Evolutionary conservation across 192 early-diverging fungal species (phyloP).

Genomic region (Rhizoclosmatium sp.): DNA sequence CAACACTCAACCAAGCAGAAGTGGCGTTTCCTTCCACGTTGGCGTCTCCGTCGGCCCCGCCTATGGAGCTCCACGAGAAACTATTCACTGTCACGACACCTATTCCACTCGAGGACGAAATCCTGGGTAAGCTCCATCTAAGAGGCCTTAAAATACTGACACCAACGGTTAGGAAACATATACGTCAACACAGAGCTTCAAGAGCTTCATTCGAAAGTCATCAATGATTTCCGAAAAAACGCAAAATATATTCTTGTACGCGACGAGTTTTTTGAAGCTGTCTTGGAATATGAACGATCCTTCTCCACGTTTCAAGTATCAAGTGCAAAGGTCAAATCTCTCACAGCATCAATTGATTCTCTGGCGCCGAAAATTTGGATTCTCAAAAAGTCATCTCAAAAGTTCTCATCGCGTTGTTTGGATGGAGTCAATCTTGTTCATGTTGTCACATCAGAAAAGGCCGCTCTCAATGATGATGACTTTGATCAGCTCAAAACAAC

Average conservation of each 20-base stretch:
- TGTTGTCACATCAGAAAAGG: constrained; percentile 28
- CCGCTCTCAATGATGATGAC: constrained; percentile 15
- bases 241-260: constrained; percentile 26
- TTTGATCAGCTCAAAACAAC: constrained; percentile 3
- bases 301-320: constrained; percentile 6
- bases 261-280: constrained; percentile 36
- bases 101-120: constrained; percentile 19
- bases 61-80: constrained; percentile 12
- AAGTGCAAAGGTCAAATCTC: neutral
- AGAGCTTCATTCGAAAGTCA: neutral
- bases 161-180: neutral
- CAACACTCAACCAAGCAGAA: neutral
- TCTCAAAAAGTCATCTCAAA: constrained; percentile 35
- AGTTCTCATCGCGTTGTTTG: constrained; percentile 14
- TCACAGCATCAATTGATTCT: neutral
- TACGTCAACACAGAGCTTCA: constrained; percentile 26
- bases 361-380: constrained; percentile 30
- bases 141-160: neutral
- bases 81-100: neutral
- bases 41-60: constrained; percentile 8
- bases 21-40: neutral
- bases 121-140: constrained; percentile 13
- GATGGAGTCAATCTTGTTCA: constrained; percentile 34
- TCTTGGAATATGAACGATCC: constrained; percentile 35
- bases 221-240: constrained; percentile 35